Evolutionary conservation across 768 basidiomycete genomes (phyloP).

Genomic region (Rhodotorula diobovata): DNA sequence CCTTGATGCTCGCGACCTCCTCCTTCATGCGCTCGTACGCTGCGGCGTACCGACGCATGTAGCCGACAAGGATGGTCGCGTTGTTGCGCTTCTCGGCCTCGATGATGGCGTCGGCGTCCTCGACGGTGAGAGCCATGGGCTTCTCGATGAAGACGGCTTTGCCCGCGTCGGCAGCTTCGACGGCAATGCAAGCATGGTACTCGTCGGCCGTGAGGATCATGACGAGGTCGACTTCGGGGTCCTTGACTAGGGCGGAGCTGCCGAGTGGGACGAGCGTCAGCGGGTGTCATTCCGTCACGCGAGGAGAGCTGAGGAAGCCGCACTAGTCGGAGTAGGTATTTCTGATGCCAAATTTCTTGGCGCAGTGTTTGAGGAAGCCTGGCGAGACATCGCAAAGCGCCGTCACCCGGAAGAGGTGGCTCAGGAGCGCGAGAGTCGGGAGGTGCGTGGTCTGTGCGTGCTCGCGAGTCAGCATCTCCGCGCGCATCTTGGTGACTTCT

Average conservation of each 20-base stretch:
- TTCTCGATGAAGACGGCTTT: constrained; percentile 47
- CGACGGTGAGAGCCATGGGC: constrained; percentile 43
- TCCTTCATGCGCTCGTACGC: constrained; percentile 43
- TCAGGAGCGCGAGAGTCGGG: constrained; percentile 24
- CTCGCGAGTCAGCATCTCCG: background rate
- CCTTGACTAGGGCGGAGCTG: constrained; percentile 23
- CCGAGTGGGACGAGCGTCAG: background rate
- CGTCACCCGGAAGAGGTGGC: constrained; percentile 23
- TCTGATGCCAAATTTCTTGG: constrained; percentile 9
- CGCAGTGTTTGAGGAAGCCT: constrained; percentile 1
- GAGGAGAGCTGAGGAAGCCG: background rate
- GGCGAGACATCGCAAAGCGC: constrained; percentile 22
- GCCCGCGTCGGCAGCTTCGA: constrained; percentile 16
- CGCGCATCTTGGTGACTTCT: too few species aligned
- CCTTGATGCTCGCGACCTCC: constrained; percentile 35
- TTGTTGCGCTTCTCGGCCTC: constrained; percentile 38
- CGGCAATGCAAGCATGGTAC: constrained; percentile 25
- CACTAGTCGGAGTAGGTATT: constrained; percentile 15
- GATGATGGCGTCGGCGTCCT: constrained; percentile 41
- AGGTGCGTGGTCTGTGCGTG: constrained; percentile 15
- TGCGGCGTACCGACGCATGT: constrained; percentile 45
- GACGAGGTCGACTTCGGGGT: constrained; percentile 26
- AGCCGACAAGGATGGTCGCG: constrained; percentile 42
- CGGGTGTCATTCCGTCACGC: background rate
- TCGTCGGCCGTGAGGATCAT: constrained; percentile 36